These are phyloP conservation scores for Ustilago tritici DNA, from an alignment of 1,284 basidiomycete genomes.

Conservation along the genomic window DNA sequence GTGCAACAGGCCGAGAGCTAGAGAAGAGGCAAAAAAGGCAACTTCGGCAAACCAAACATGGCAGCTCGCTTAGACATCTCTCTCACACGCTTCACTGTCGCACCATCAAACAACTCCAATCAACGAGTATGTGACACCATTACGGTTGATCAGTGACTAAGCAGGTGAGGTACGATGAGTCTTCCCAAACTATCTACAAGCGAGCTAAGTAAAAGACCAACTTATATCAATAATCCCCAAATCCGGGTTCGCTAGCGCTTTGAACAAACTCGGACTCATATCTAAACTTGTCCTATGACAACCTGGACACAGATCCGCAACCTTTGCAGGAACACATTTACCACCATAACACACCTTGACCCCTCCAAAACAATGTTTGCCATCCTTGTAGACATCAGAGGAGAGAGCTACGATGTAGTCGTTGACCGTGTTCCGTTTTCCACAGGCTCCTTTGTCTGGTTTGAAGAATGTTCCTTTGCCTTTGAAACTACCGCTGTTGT, in stretches of 20 bases:
- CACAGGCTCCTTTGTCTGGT: slow-evolving; percentile 42
- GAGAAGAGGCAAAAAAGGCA: not conserved
- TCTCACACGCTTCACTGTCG: not conserved
- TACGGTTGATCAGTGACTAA: not conserved
- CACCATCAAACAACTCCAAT: not conserved
- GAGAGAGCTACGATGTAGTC: slow-evolving; percentile 46
- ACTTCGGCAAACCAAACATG: slow-evolving; percentile 12
- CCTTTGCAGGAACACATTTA: slow-evolving; percentile 32
- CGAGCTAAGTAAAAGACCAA: slow-evolving; percentile 38
- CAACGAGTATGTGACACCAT: not conserved
- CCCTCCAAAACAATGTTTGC: slow-evolving; percentile 25
- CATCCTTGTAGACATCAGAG: slow-evolving; percentile 27
- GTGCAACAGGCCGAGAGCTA: not conserved
- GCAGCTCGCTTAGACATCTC: slow-evolving; percentile 20
- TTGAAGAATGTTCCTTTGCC: slow-evolving; percentile 41
- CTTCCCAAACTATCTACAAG: slow-evolving; percentile 9
- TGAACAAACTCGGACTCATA: slow-evolving; percentile 35
- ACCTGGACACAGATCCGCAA: slow-evolving; percentile 40
- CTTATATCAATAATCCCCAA: slow-evolving; percentile 35
- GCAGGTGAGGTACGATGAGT: not conserved
- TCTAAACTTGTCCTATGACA: slow-evolving; percentile 37
- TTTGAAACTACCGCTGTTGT: slow-evolving; percentile 8
- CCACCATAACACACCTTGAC: slow-evolving; percentile 22
- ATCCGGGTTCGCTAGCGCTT: slow-evolving; percentile 25
- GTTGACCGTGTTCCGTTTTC: slow-evolving; percentile 25